Base-by-base conservation (phyloP, 176 grass and related monocot genomes). In the Aegilops bicornis region DNA sequence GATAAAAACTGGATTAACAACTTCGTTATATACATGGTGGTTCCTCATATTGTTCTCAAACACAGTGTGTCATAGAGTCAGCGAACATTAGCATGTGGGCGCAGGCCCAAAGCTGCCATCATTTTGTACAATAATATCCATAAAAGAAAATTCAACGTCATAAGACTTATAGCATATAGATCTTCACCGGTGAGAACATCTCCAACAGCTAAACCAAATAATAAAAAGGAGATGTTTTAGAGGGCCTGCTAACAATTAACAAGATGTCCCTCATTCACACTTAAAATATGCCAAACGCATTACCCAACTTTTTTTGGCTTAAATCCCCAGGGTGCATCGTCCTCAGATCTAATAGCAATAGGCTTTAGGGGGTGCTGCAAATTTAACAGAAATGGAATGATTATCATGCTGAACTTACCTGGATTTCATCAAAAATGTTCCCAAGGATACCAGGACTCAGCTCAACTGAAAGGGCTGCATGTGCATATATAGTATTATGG, bases 341-440 rank as follows among this genome's bases (percentile, higher is more conserved):
- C 32, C 3, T 35, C 33, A 35, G 33, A 35, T 35, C 4, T 97
- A 33, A 97, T 84, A 79, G 95, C 95, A 80, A 97, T 97, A 83
- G 95, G 95, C 91, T 97, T 10, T 58, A 97, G 60, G 25, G 92
- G 92, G 17, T 91, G 83, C 89, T 97, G 77, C 81, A 89, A 88
- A 72, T 19, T 65, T 32, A 36, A 35, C 33, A 35, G 33, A 4
- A 35, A 35, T 35, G 33, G 33, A 35, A 35, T 35, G 33, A 35
- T 35, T 35, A 35, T 35, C 33, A 35, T 35, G 33, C 33, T 35
- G 33, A 35, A 35, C 33, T 35, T 35, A 35, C 33, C 33, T 35
- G 4, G 5, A 35, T 35, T 35, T 4, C 33, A 35, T 35, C 5
- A 35, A 35, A 6, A 35, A 35, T 35, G 33, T 6, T 37, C 36